Conservation (phyloP, 1,139 yeast species). For the Kluyveromyces sp. region DNA sequence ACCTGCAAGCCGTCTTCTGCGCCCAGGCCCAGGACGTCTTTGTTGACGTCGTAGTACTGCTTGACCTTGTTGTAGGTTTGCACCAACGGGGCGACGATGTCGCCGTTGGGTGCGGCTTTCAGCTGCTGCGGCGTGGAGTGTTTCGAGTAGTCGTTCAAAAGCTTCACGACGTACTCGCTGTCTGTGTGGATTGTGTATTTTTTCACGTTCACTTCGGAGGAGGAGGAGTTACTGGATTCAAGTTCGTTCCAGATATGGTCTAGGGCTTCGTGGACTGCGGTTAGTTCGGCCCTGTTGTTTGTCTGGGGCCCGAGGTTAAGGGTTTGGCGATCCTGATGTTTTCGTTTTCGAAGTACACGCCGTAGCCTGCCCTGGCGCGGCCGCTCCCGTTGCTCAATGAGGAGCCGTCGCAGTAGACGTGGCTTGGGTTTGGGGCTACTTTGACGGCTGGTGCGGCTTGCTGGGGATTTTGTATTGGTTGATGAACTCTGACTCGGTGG, state of each 20-base stretch:
- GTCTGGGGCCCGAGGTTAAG: conserved; percentile 46
- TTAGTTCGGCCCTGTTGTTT: conserved; percentile 74
- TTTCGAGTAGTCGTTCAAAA: conserved; percentile 38
- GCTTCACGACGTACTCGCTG: conserved; percentile 45
- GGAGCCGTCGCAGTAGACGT: conserved; percentile 68
- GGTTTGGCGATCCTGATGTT: conserved; percentile 24
- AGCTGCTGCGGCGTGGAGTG: conserved; percentile 26
- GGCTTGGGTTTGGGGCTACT: background rate
- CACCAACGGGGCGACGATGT: conserved; percentile 21
- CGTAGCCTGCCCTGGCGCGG: conserved; percentile 54
- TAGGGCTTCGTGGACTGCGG: conserved; percentile 56
- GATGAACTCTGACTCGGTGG: conserved; percentile 11
- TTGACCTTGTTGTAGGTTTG: conserved; percentile 23
- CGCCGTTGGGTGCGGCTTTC: conserved; percentile 23
- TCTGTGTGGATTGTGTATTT: conserved; percentile 45
- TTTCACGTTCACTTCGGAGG: conserved; percentile 15
- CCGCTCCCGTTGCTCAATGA: conserved; percentile 45
- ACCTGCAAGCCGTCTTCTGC: conserved; percentile 53
- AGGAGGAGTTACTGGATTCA: background rate
- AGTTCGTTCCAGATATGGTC: conserved; percentile 33
- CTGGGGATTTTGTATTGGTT: conserved; percentile 6
- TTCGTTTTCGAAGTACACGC: conserved; percentile 54
- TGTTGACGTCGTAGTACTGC: conserved; percentile 25
- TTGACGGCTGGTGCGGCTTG: background rate
- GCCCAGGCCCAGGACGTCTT: conserved; percentile 12